Evolutionary conservation across 164 flowering plant species (phyloP).

Genomic region (Macadamia integrifolia): DNA sequence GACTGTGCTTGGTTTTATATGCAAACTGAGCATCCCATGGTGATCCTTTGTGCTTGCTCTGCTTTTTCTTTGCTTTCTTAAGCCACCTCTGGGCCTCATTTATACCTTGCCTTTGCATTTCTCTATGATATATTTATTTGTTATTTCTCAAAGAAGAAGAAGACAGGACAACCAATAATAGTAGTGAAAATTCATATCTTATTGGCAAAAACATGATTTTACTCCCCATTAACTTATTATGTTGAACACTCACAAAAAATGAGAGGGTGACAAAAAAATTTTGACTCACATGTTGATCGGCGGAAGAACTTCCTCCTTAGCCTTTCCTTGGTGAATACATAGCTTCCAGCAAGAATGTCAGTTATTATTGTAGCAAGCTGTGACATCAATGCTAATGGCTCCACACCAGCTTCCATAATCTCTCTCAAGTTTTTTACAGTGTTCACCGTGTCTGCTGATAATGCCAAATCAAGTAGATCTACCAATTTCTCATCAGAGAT

Average conservation of each 20-base stretch:
- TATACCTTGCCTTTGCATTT: not conserved
- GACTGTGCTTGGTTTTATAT: no score
- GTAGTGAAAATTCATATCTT: no score
- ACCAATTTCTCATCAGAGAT: slow-evolving; percentile 94
- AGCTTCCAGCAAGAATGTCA: slow-evolving; percentile 92
- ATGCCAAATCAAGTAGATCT: slow-evolving; percentile 92
- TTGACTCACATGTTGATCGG: slow-evolving; percentile 65
- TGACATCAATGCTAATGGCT: slow-evolving; percentile 94
- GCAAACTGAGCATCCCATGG: no score
- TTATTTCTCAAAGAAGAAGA: no score
- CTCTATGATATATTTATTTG: no score
- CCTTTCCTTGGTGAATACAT: slow-evolving; percentile 64
- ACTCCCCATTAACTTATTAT: not conserved
- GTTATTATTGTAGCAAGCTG: slow-evolving; percentile 97
- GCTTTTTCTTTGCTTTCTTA: no score
- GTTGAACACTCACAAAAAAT: not conserved
- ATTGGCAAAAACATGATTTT: no score
- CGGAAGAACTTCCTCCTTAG: slow-evolving; percentile 75
- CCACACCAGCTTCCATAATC: slow-evolving; percentile 93
- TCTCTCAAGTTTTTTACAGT: slow-evolving; percentile 88
- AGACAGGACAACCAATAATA: no score
- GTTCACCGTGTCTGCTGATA: slow-evolving; percentile 97
- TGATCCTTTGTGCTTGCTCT: no score
- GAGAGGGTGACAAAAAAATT: slow-evolving; percentile 6
- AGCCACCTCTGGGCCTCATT: no score